Conservation (phyloP, 1,139 yeast species). For the Pichia sp. region DNA sequence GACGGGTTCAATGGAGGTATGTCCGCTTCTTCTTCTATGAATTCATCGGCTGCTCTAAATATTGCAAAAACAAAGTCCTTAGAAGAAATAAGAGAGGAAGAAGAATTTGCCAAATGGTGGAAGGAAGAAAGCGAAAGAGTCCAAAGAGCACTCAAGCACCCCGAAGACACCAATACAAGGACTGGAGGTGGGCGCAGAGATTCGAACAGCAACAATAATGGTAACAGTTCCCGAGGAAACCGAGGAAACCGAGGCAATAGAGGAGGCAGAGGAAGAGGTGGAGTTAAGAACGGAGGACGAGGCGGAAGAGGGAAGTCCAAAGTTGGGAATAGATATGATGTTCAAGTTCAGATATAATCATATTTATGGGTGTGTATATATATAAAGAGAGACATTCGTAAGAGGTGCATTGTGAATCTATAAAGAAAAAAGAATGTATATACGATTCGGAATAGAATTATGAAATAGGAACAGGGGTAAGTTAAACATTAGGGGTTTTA, state of each 20-base stretch:
- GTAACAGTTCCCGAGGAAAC: not conserved
- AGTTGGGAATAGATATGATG: not conserved
- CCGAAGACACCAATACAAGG: not conserved
- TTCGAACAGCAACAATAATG: not conserved
- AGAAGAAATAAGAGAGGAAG: constrained; percentile 71
- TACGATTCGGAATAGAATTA: not conserved
- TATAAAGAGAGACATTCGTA: not conserved
- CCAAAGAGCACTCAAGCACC: constrained; percentile 43
- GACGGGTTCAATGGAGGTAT: not conserved
- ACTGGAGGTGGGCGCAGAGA: not conserved
- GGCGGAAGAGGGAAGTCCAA: not conserved
- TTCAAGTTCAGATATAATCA: not conserved
- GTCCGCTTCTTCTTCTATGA: not conserved
- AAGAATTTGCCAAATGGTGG: constrained; percentile 83
- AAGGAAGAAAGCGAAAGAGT: constrained; percentile 61
- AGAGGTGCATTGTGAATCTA: constrained; percentile 2
- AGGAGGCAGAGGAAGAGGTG: constrained; percentile 7
- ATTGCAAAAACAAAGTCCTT: constrained; percentile 37
- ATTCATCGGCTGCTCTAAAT: not conserved
- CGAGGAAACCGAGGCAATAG: constrained; percentile 3
- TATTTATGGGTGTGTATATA: not conserved
- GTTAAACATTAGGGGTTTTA: not conserved
- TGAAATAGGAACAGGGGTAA: not conserved
- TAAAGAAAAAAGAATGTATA: not conserved
- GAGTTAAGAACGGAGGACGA: constrained; percentile 2